Percentiles rank a stretch among this genome's conserved stretches.
phyloP scores from a whole-genome alignment of 2,329 filamentous ascomycete genomes.

The Fusarium denticulatum region DNA sequence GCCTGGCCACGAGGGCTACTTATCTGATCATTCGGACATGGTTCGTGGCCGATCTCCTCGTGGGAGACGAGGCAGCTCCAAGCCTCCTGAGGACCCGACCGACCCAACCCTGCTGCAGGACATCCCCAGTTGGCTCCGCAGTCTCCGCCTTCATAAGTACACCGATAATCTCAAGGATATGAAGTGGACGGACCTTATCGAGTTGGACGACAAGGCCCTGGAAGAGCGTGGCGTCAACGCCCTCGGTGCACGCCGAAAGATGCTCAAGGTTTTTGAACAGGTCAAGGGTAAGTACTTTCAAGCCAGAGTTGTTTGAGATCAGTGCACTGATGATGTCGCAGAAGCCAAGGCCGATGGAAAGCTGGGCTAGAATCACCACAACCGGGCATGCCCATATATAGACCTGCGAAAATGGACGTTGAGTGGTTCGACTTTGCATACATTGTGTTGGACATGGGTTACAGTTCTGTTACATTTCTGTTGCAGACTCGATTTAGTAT shows the following conservation, averaged over 20 bases:
- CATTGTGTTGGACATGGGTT: not conserved
- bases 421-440: constrained; percentile 4
- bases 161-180: constrained; percentile 98
- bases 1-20: constrained; percentile 80
- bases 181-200: constrained; percentile 93
- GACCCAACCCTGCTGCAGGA: constrained; percentile 91
- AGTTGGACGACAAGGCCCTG: constrained; percentile 90
- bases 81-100: constrained; percentile 97
- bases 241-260: constrained; percentile 92
- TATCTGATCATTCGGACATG: constrained; percentile 94
- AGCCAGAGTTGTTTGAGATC: not conserved
- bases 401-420: constrained; percentile 10
- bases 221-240: constrained; percentile 95
- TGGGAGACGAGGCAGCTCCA: constrained; percentile 91
- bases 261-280: constrained; percentile 99
- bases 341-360: constrained; percentile 81
- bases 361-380: constrained; percentile 55
- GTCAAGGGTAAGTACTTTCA: constrained; percentile 71
- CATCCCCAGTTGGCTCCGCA: constrained; percentile 95
- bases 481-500: constrained; percentile 4
- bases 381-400: constrained; percentile 16
- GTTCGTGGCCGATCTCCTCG: constrained; percentile 89
- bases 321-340: constrained; percentile 46
- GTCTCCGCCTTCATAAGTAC: constrained; percentile 96
- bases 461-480: constrained; percentile 12